Base-by-base conservation (phyloP, 2,329 filamentous ascomycete species). In the Sclerotinia sclerotiorum region DNA sequence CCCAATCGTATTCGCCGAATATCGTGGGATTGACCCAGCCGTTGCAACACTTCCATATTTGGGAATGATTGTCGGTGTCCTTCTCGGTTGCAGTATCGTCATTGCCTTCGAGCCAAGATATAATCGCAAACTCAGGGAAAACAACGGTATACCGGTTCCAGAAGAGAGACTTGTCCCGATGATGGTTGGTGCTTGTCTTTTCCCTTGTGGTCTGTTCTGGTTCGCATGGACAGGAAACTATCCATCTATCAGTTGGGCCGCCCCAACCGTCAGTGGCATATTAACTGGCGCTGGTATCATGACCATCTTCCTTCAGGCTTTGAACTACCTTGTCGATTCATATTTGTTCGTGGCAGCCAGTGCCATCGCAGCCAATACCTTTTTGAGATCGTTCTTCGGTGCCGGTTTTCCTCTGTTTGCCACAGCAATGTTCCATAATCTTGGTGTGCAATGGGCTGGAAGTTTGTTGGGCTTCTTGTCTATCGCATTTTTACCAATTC, bases 61-160 rank as follows among this genome's bases (percentile, higher is more conserved):
- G 6, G 48, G 49, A 27, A 44, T 68, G 48, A 56, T 64, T 19
- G 19, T 57, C 8, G 93, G 93, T 67, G 92, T 97, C 88, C 86
- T 95, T 65, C 74, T 83, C 10, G 92, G 92, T 56, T 86, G 92
- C 35, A 57, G 90, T 63, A 70, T 82, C 8, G 83, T 84, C 57
- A 88, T 94, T 71, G 81, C 91, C 65, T 74, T 86, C 55, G 84
- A 85, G 75, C 86, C 87, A 32, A 82, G 83, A 77, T 94, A 94
- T 78, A 84, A 86, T 74, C 84, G 85, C 74, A 76, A 76, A 29
- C 65, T 79, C 17, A 70, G 73, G 48, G 73, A 74, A 32, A 72
- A 79, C 24, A 60, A 69, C 19, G 76, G 76, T 3, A 70, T 72
- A 8, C 74, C 77, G 11, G 72, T 79, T n/a, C 76, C 84, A 74